phyloP scores from a whole-genome alignment of 1,284 basidiomycete genomes.

The Tremellales sp. region DNA sequence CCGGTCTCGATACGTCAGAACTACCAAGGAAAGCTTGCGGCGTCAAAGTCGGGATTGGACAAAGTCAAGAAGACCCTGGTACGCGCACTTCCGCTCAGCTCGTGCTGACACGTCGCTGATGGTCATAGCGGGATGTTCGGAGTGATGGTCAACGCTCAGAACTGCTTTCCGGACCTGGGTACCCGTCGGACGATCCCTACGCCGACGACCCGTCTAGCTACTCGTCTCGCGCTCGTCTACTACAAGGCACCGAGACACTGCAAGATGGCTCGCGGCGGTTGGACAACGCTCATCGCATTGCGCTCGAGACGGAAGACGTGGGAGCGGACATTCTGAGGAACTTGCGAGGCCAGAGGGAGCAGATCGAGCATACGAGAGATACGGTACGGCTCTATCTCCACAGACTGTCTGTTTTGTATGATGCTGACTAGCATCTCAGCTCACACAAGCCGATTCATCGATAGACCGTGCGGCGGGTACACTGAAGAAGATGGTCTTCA shows the following conservation, averaged over 20 bases:
- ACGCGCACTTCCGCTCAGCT: conserved; percentile 16
- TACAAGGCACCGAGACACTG: conserved; percentile 67
- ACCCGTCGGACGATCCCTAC: conserved; percentile 70
- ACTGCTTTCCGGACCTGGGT: conserved; percentile 54
- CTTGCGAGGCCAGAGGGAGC: conserved; percentile 83
- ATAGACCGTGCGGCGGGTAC: conserved; percentile 59
- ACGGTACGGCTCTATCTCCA: conserved; percentile 19
- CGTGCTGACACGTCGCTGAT: conserved; percentile 1
- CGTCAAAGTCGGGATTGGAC: conserved; percentile 67
- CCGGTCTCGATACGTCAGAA: conserved; percentile 73
- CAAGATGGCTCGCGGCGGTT: conserved; percentile 76
- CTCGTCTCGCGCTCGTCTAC: conserved; percentile 64
- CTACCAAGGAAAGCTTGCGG: conserved; percentile 67
- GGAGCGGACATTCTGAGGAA: conserved; percentile 88
- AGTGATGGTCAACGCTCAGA: conserved; percentile 49
- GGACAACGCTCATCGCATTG: conserved; percentile 85
- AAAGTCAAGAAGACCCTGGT: conserved; percentile 70
- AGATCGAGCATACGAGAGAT: conserved; percentile 89
- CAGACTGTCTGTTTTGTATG: neutral
- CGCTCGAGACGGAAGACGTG: conserved; percentile 92
- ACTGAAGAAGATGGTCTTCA: conserved; percentile 59
- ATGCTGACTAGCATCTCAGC: conserved; percentile 41
- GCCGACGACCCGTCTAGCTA: conserved; percentile 47
- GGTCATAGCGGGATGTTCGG: conserved; percentile 48
- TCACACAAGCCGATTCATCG: conserved; percentile 55